Percentiles rank a stretch among this genome's conserved stretches.
These are phyloP conservation scores for Geranomyces michiganensis DNA, from an alignment of 192 early-diverging fungal genomes.

Conservation along the genomic window DNA sequence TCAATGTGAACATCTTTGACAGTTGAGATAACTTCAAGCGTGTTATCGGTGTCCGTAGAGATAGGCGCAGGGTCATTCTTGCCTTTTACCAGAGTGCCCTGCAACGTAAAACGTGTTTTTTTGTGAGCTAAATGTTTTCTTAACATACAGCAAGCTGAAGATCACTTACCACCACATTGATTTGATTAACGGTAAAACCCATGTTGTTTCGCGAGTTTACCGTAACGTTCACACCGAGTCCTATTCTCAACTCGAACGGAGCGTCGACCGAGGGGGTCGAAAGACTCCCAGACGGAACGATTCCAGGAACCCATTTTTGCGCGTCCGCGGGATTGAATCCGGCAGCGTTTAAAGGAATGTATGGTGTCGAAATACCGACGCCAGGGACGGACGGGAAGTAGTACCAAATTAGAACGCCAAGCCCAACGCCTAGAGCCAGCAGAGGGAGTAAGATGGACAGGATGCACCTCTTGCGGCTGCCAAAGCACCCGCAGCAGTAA, in stretches of 20 bases:
- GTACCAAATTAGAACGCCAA: slow-evolving; percentile 35
- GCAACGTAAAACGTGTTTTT: not conserved
- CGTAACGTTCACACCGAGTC: slow-evolving; percentile 31
- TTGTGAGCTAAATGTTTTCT: not conserved
- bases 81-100: slow-evolving; percentile 9
- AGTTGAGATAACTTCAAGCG: not conserved
- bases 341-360: slow-evolving; percentile 4
- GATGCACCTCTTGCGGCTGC: slow-evolving; percentile 14
- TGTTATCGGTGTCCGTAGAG: not conserved
- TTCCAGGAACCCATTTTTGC: slow-evolving; percentile 9
- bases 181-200: slow-evolving; percentile 11
- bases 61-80: not conserved
- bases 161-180: slow-evolving; percentile 5
- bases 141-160: too few relatives aligned
- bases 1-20: slow-evolving; percentile 9
- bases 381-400: slow-evolving; percentile 34
- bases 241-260: slow-evolving; percentile 12
- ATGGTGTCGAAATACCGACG: slow-evolving; percentile 24
- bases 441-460: not conserved
- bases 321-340: slow-evolving; percentile 6
- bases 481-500: slow-evolving; percentile 45
- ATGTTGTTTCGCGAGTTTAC: slow-evolving; percentile 42
- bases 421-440: slow-evolving; percentile 22
- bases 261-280: not conserved
- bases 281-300: not conserved